Evolutionary conservation across 805 yeast genomes (phyloP).

Genomic region (Wickerhamomyces rabaulensis): DNA sequence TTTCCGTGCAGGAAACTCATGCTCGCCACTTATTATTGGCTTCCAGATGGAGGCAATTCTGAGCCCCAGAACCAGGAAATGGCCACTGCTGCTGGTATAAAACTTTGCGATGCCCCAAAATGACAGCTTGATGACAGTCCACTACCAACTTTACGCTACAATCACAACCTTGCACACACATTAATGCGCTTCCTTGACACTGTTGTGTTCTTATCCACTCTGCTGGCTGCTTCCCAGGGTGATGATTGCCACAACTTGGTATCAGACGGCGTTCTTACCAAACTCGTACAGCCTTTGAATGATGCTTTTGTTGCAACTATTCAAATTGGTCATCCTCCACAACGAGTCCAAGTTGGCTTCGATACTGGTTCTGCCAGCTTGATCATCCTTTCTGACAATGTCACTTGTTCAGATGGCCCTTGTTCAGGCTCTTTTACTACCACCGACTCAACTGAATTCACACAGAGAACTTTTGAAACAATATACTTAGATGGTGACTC

Average conservation of each 20-base stretch:
- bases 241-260: background rate
- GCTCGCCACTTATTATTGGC: background rate
- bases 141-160: background rate
- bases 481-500: slow-evolving; percentile 8
- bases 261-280: background rate
- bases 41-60: background rate
- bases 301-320: slow-evolving; percentile 1
- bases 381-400: slow-evolving; percentile 1
- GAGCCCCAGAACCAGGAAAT: background rate
- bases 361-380: slow-evolving; percentile 18
- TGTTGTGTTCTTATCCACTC: background rate
- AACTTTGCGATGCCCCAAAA: background rate
- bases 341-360: slow-evolving; percentile 5
- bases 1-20: background rate
- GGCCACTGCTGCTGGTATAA: background rate
- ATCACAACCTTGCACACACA: background rate
- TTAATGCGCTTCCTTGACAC: background rate
- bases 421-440: slow-evolving; percentile 3
- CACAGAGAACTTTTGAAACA: slow-evolving; percentile 3
- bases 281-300: background rate
- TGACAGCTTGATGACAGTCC: background rate
- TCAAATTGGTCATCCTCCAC: slow-evolving; percentile 15
- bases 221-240: background rate
- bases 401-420: background rate
- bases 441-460: slow-evolving; percentile 1